Evolutionary conservation across 768 basidiomycete species (phyloP).

Genomic region (Pleurotus citrinopileatus): DNA sequence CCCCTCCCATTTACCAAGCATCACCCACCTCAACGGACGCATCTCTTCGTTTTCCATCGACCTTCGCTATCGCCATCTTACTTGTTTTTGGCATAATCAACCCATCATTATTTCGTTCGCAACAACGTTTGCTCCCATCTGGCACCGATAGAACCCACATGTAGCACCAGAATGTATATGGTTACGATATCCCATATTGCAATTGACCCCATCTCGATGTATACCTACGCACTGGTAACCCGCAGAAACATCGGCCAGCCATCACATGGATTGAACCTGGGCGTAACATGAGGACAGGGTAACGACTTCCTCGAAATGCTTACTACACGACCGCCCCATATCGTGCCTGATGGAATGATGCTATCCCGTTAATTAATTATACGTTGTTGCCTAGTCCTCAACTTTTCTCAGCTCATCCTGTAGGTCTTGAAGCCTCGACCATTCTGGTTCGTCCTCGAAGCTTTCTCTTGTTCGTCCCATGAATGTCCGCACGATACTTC

Average conservation of each 20-base stretch:
- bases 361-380: neutral
- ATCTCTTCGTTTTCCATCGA: conserved; percentile 8
- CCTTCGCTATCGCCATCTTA: conserved; percentile 5
- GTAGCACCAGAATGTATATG: conserved; percentile 8
- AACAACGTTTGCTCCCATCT: neutral
- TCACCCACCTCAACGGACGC: neutral
- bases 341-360: neutral
- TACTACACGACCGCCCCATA: neutral
- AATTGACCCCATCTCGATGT: neutral
- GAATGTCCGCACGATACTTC: conserved; percentile 86
- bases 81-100: conserved; percentile 6
- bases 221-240: neutral
- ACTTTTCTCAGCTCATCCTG: conserved; percentile 60
- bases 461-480: conserved; percentile 75
- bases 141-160: neutral
- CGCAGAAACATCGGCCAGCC: neutral
- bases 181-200: neutral
- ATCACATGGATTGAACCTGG: neutral
- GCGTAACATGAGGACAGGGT: neutral
- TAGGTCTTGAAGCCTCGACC: conserved; percentile 62
- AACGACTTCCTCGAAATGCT: neutral
- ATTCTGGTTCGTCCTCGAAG: conserved; percentile 90
- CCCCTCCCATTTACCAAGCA: neutral
- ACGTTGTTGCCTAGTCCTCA: conserved; percentile 10
- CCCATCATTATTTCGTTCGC: conserved; percentile 14